Conservation (phyloP, 176 grass and related monocot genomes). For the sorghum (Sorghum bicolor) region Sorghum_bicolor_NCBIv3 NC_012879.2:18292001-18292500, state of each 20-base stretch:
- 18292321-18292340: slow-evolving; percentile 61
- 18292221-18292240: background rate
- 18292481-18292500: slow-evolving; percentile 43
- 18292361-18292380: slow-evolving; percentile 31
- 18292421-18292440: slow-evolving; percentile 41
- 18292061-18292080: background rate
- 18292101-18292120: too few relatives aligned
- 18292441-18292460: slow-evolving; percentile 77
- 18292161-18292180: background rate
- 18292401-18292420: background rate
- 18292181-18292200: background rate
- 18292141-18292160: background rate
- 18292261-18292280: background rate
- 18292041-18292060: background rate
- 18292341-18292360: slow-evolving; percentile 72
- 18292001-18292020: background rate
- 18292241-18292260: background rate
- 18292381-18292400: background rate
- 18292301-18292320: slow-evolving; percentile 87
- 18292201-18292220: background rate
- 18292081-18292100: too few relatives aligned
- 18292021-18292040: background rate
- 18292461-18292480: slow-evolving; percentile 63
- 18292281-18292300: slow-evolving; percentile 57
- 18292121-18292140: background rate